Evolutionary conservation across 2,329 filamentous ascomycete genomes (phyloP), one percentile per base, ranked within the genome.

Genomic region (Rutstroemia sp.): DNA sequence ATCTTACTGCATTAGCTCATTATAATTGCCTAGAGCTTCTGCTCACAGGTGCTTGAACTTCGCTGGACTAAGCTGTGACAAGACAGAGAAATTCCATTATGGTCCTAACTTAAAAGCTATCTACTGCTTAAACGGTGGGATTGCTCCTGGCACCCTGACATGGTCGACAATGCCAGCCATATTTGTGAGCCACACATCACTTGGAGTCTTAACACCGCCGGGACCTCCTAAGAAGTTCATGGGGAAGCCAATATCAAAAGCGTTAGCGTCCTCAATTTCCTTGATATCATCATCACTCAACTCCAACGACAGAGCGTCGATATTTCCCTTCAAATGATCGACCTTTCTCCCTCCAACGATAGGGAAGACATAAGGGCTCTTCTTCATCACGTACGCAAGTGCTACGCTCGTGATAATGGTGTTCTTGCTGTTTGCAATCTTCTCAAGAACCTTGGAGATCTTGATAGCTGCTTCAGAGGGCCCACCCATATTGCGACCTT

Each of bases 341-440:
- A 88, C 69, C 63, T 84, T 89, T 10, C 86, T 78, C 0, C 84
- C 84, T 12, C 87, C 87, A 5, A 89, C 75, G 42, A 91, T 83
- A 1, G 88, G 88, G 66, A 88, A 89, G 12, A 90, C 83, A 64
- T 88, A 82, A 0, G 85, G 80, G 0, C 83, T 75, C 72, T 90
- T 89, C 61, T 82, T 78, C 76, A 88, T 79, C 14, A 90, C 82
- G 65, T 91, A 91, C 2, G 87, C 87, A 21, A 91, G 71, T 9
- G 87, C 87, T 38, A 88, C 72, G 38, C 78, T 78, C 4, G 83
- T 86, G 49, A 88, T 76, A 34, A 77, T 72, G 1, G 76, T 73
- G 1, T 78, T 77, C 62, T 84, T 79, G 57, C 77, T 73, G 7
- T 75, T 74, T 0, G 80, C 82, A 7, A 88, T 76, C 63, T 81